Evolutionary conservation across 1,139 yeast species (phyloP), one percentile per base, ranked within the genome.

Genomic region (Pichia terricola): DNA sequence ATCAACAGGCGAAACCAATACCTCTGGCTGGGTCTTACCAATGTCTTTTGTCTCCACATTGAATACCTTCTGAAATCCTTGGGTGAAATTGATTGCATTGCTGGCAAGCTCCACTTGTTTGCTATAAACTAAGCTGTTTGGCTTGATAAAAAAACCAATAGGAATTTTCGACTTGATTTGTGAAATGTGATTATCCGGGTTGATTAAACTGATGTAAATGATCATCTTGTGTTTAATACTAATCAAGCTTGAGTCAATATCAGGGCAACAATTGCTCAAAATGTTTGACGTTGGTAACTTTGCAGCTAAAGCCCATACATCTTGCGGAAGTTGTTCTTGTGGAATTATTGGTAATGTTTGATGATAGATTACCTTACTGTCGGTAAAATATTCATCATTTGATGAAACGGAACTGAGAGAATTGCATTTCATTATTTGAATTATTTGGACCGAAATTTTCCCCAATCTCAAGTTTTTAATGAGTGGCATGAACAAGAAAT

Each of bases 111-210:
- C 35, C 7, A 35, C 28, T 10, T 34, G 27, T 35, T 42, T 47
- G 3, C 45, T 40, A 30, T 39, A 40, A 30, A 44, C 34, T 22
- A 7, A 31, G 3, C 11, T 25, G 27, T 47, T 41, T 6, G 57
- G 52, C n/a, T 54, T 49, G 26, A 58, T 42, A 35, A 56, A 81
- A 35, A 84, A 62, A 41, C 69, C 70, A 6, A 84, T 66, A 0
- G 94, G 94, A 41, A 84, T 64, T 3, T 87, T 77, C 0, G 94
- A 89, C 34, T 91, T 68, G 42, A 84, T 69, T 57, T 84, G 91
- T 0, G 89, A 81, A 2, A 75, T 75, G 60, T 84, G 94, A 2
- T 86, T 85, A 49, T 73, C 78, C 2, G 75, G 67, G 55, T 81
- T 81, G 30, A 72, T 65, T 39, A 82, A 60, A 44, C 74, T 75